Percentiles rank a stretch among this genome's conserved stretches.
phyloP scores from a whole-genome alignment of 2,329 filamentous ascomycete genomes.

The Talaromyces atroroseus region DNA sequence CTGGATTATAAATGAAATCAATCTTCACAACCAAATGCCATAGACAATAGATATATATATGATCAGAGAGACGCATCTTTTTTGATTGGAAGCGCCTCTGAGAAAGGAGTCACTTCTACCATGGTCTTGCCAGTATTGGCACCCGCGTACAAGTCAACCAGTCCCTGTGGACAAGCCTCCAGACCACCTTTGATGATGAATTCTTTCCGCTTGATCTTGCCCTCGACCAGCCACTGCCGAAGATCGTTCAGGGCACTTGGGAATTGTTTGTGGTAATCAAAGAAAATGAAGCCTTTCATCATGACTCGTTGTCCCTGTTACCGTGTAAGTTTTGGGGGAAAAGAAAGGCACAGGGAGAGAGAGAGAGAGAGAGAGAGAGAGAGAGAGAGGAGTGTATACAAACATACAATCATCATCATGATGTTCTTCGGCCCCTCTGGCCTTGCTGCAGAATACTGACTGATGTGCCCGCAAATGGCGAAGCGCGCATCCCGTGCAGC shows the following conservation, averaged over 20 bases:
- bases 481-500: conserved; percentile 60
- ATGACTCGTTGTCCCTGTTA: conserved; percentile 35
- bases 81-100: conserved; percentile 19
- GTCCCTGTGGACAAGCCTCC: conserved; percentile 55
- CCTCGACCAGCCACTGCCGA: conserved; percentile 62
- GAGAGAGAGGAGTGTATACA: too few species aligned
- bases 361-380: too few species aligned
- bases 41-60: not conserved
- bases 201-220: conserved; percentile 67
- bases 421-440: conserved; percentile 52
- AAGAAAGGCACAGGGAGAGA: not conserved
- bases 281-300: conserved; percentile 68
- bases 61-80: conserved; percentile 25
- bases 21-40: too few species aligned
- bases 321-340: not conserved
- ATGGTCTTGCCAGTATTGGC: conserved; percentile 64
- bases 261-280: conserved; percentile 60
- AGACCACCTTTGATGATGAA: conserved; percentile 67
- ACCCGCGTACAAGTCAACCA: conserved; percentile 62
- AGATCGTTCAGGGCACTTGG: conserved; percentile 56
- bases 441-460: conserved; percentile 59
- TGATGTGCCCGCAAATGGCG: conserved; percentile 66
- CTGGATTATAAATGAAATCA: too few species aligned
- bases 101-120: conserved; percentile 36
- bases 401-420: conserved; percentile 36